Base-by-base conservation (phyloP, 768 basidiomycete genomes). In the Crepidotus variabilis region DNA sequence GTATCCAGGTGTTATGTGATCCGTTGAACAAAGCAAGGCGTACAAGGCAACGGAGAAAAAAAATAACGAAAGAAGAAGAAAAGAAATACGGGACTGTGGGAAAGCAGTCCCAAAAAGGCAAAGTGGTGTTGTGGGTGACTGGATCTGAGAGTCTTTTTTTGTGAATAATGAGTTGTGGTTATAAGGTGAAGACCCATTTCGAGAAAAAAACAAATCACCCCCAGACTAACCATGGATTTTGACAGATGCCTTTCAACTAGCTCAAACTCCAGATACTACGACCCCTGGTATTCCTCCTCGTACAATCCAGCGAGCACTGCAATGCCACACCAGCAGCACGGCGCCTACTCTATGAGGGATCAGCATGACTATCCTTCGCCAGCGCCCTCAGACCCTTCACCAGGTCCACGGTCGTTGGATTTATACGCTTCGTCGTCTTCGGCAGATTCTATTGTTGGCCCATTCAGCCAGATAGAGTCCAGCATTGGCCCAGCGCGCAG, bases 401-500 rank as follows among this genome's bases (percentile, higher is more conserved):
- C 62, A 2, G 45, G 47, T 18, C 47, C 52, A 20, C 52, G 52
- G 2, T 36, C 56, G 7, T 52, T 57, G 52, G 54, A 47, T 13
- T 2, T 47, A 8, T 55, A 58, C 2, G 36, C 57, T 14, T 51
- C 53, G 36, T 47, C 35, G 18, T 14, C 51, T 21, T 16, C 52
- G 14, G 18, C 32, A 51, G 61, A 68, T 28, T 33, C 53, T 51
- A 56, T 60, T n/a, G 50, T 60, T 43, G 57, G 71, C 11, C 50
- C 57, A 9, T 72, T 78, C 50, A 56, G 63, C 35, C 81, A 81
- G 68, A 70, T 81, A 36, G 71, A 79, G 11, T 70, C 80, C 28
- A 81, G 75, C 69, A 77, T 82, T 58, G 84, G 83, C 0, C 82
- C 84, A 48, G 70, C 71, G 58, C 79, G 84, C 50, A 57, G 72